Percentiles rank a stretch among this genome's conserved stretches.
Evolutionary conservation across 2,329 filamentous ascomycete species (phyloP).

Genomic region (Diaporthe destruens): DNA sequence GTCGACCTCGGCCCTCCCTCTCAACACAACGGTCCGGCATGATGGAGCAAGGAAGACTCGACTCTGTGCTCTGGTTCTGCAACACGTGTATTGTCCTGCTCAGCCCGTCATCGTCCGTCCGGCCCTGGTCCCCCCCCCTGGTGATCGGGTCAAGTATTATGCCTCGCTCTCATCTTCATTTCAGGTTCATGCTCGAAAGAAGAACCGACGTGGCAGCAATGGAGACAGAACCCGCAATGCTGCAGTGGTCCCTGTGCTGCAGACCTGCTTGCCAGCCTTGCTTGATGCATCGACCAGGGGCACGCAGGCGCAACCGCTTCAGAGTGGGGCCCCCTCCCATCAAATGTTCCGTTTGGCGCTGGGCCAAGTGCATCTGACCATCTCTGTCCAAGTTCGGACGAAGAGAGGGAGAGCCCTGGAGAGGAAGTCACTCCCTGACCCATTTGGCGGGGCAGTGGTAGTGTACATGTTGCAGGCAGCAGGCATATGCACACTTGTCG

Average conservation of each 20-base stretch:
- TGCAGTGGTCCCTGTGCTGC: constrained; percentile 17
- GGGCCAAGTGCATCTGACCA: constrained; percentile 25
- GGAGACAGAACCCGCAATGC: constrained; percentile 13
- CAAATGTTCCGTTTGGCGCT: constrained; percentile 37
- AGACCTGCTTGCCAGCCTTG: background rate
- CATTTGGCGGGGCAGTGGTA: background rate
- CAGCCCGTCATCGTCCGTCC: background rate
- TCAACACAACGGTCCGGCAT: constrained; percentile 5
- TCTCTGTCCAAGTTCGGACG: constrained; percentile 28
- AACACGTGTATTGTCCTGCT: constrained; percentile 9
- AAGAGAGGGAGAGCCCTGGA: background rate
- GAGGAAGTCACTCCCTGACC: background rate
- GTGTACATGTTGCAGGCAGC: background rate
- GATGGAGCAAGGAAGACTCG: constrained; percentile 12
- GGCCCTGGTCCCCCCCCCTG: background rate
- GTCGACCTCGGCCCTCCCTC: constrained; percentile 1
- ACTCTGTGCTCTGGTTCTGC: constrained; percentile 5
- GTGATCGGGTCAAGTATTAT: background rate
- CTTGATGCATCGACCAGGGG: constrained; percentile 24
- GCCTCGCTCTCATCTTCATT: constrained; percentile 1
- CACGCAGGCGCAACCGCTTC: constrained; percentile 26
- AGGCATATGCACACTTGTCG: background rate
- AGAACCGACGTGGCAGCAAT: constrained; percentile 13
- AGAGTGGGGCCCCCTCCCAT: constrained; percentile 24
- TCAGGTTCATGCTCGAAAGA: constrained; percentile 6